These are phyloP conservation scores for Arthrobotrys sphaeroides DNA, from an alignment of 2,329 filamentous ascomycete genomes.

Conservation along the genomic window DNA sequence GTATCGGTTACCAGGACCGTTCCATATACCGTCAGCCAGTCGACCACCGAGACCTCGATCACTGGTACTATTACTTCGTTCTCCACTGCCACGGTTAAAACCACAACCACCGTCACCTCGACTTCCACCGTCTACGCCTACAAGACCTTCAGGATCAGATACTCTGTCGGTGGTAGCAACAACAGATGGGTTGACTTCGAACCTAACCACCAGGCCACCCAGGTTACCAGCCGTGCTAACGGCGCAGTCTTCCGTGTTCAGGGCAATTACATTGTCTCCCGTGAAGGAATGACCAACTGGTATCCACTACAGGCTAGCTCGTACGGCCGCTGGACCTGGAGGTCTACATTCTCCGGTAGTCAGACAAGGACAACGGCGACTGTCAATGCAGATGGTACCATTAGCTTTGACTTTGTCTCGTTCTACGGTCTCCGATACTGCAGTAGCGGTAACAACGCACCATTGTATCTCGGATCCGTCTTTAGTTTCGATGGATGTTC, in stretches of 20 bases:
- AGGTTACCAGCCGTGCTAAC: background rate
- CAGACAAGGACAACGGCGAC: background rate
- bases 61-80: conserved; percentile 16
- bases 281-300: background rate
- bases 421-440: background rate
- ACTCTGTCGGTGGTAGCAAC: background rate
- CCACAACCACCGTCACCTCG: background rate
- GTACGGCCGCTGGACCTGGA: background rate
- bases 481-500: background rate
- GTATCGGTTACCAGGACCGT: conserved; percentile 21
- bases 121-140: background rate
- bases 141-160: conserved; percentile 15
- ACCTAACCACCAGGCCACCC: background rate
- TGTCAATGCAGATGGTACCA: background rate
- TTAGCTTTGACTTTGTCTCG: background rate
- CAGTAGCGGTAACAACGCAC: background rate
- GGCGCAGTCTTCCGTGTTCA: background rate
- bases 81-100: background rate
- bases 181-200: conserved; percentile 4
- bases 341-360: background rate
- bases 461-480: background rate
- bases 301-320: background rate
- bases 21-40: background rate
- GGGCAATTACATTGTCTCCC: background rate
- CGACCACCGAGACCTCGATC: background rate